Base-by-base conservation (phyloP, 176 grass and related monocot species). In the Guadua angustifolia region DNA sequence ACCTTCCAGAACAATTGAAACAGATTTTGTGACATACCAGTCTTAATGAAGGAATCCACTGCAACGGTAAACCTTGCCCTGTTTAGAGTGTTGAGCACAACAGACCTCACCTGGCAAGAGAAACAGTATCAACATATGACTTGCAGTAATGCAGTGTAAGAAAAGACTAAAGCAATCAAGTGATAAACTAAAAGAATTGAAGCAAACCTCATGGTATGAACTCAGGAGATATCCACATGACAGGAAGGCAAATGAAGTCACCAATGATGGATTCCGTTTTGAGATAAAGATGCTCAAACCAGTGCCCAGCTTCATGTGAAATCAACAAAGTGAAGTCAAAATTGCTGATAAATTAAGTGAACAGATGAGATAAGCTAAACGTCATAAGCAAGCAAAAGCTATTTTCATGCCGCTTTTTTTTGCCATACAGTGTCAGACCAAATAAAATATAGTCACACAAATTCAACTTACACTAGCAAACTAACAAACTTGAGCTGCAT, bases 31-130 rank as follows among this genome's bases (percentile, higher is more conserved):
- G 55, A 53, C 83, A 4, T 91, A 96, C 97, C 97, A 73, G 93
- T 99, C 74, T 92, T 96, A 89, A 99, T 96, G 72, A 99, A 99
- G 24, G 97, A 99, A 89, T 99, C 89, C 75, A 99, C 97, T 45
- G 97, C 93, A 50, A 99, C 97, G 1, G 93, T 96, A 77, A 99
- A 99, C 53, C 97, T 93, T 74, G 89, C 97, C 44, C 91, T 96
- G 68, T 99, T 99, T 86, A 99, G 59, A 58, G 97, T 99, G 85
- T 99, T 99, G 64, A 99, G 85, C 78, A 99, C 97, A 62, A 99
- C 89, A 60, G 93, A 95, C 87, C 94, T 99, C 49, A 99, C 97
- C 97, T 99, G 79, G 61, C 77, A 83, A 94, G 49, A 66, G 52
- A 63, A 70, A 82, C 56, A 83, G 80, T 42, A 84, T 74, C 19